Base-by-base conservation (phyloP, 148 eudicot genomes). In the Spergularia marina region DNA sequence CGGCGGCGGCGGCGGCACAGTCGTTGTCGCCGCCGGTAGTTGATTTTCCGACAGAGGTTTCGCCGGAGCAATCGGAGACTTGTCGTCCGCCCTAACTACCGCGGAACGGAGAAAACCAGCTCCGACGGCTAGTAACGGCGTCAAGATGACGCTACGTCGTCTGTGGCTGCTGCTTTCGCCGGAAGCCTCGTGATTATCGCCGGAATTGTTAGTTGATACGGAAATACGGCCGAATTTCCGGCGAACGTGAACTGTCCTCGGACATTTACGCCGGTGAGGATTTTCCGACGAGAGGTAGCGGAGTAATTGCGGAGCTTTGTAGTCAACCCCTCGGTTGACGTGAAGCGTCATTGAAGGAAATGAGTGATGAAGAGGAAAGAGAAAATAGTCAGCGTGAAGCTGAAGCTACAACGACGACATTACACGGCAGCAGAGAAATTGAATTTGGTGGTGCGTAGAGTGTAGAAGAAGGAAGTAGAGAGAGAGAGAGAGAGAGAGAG, bases 81-180 rank as follows among this genome's bases (percentile, higher is more conserved):
- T 85, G 77, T 87, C 90, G 7, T 80, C 87, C 15, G 95, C 93
- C 39, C 55, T 82, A 39, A 83, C 91, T 14, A 81, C 82, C 36
- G 86, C 71, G 51, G 94, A 87, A n/a, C 85, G 84, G 14, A 90
- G 68, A 39, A 86, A 78, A 23, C 71, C 76, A 30, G 88, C 94
- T 57, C 97, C 98, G 63, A 79, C 77, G 21, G 86, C 87, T 36
- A 90, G 68, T 17, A 92, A 67, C 39, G 98, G 97, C 57, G 85
- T 51, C 23, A 86, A 57, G 6, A 94, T 41, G 39, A 90, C 79
- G 17, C 83, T 85, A 54, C 98, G 87, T 66, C 98, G 78, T 39
- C 70, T 73, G 55, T 73, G 84, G 47, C 77, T 68, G 63, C 76
- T 61, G 10, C 52, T 1, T 1, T 75, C 79, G 40, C 47, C 74